Conservation (phyloP, 805 yeast genomes). For the Myxozyma melibiosi region DNA sequence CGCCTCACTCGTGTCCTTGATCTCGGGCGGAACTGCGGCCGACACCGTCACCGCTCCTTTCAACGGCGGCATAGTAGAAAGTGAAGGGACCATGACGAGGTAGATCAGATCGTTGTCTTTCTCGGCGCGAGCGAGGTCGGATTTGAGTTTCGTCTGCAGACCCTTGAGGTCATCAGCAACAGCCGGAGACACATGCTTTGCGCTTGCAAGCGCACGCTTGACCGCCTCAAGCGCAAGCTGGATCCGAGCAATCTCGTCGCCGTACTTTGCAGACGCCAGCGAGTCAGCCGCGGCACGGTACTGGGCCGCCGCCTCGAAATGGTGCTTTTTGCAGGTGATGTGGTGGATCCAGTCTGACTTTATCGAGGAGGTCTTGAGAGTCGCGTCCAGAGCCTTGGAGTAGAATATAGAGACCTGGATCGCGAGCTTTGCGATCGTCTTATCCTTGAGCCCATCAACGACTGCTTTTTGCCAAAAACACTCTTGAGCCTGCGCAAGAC, state of each 20-base stretch:
- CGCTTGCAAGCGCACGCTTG: conserved; percentile 44
- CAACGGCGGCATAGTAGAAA: conserved; percentile 47
- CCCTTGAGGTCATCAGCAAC: conserved; percentile 58
- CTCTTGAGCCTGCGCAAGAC: conserved; percentile 87
- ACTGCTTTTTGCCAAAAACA: conserved; percentile 77
- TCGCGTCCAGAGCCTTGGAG: conserved; percentile 47
- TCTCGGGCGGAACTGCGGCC: conserved; percentile 46
- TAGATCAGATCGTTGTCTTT: conserved; percentile 82
- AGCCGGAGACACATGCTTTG: conserved; percentile 47
- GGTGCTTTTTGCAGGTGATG: conserved; percentile 58
- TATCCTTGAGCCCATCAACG: conserved; percentile 53
- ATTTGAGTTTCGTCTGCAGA: conserved; percentile 50
- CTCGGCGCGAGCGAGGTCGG: conserved; percentile 57
- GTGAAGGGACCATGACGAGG: conserved; percentile 61
- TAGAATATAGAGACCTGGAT: conserved; percentile 64
- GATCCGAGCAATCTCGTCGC: conserved; percentile 69
- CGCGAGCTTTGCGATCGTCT: conserved; percentile 65
- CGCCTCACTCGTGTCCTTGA: conserved; percentile 42
- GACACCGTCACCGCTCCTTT: conserved; percentile 61
- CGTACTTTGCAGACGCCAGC: conserved; percentile 58
- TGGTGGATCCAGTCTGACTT: conserved; percentile 68
- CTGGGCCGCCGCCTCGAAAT: conserved; percentile 72
- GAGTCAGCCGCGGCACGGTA: conserved; percentile 60
- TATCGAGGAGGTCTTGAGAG: conserved; percentile 54
- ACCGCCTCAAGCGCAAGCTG: conserved; percentile 48